phyloP scores from a whole-genome alignment of 805 yeast species.

The Scheffersomyces ergatensis region DNA sequence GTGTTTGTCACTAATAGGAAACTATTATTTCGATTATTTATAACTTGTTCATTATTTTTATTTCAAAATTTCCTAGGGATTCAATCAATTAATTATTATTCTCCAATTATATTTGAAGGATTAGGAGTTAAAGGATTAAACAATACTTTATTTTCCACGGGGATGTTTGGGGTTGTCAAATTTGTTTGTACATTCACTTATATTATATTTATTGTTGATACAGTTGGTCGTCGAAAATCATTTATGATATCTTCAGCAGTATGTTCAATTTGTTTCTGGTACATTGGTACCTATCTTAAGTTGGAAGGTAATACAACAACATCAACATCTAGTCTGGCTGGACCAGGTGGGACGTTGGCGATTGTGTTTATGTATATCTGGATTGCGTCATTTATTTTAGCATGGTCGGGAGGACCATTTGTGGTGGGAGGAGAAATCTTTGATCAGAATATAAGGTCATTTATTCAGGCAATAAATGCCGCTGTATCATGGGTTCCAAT shows the following conservation, averaged over 20 bases:
- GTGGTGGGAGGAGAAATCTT: constrained; percentile 39
- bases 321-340: constrained; percentile 16
- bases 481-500: constrained; percentile 41
- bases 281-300: constrained; percentile 35
- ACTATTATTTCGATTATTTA: constrained; percentile 24
- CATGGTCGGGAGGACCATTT: constrained; percentile 42
- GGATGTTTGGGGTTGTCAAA: constrained; percentile 39
- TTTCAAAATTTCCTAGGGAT: constrained; percentile 40
- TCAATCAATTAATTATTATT: constrained; percentile 38
- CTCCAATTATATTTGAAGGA: constrained; percentile 32
- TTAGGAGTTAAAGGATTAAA: constrained; percentile 38
- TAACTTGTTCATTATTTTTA: constrained; percentile 31
- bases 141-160: constrained; percentile 36
- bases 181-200: constrained; percentile 32
- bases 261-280: constrained; percentile 37
- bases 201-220: constrained; percentile 33
- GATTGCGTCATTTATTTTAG: constrained; percentile 39
- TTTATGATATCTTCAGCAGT: constrained; percentile 33
- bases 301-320: constrained; percentile 31
- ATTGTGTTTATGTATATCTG: constrained; percentile 41
- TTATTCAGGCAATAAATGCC: constrained; percentile 39
- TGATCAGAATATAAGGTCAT: constrained; percentile 38
- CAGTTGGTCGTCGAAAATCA: constrained; percentile 33
- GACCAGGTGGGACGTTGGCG: constrained; percentile 39
- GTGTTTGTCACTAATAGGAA: constrained; percentile 25